Evolutionary conservation across 495 filamentous ascomycete genomes (phyloP), one percentile per base, ranked within the genome.

Genomic region (Apiosordaria backusii): DNA sequence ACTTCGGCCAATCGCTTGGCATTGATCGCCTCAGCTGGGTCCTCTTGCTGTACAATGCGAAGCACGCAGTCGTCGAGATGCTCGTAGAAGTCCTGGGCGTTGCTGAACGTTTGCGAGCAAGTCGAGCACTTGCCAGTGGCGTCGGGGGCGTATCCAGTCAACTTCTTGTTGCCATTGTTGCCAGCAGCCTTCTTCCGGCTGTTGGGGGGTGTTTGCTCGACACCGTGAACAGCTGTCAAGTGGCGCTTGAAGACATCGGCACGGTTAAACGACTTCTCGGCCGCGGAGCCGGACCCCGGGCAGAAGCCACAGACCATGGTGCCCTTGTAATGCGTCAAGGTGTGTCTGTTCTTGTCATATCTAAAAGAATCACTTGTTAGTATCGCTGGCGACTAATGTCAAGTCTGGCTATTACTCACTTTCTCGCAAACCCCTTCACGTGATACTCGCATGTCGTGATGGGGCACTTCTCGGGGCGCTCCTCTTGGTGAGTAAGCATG

Each of bases 241-340:
- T 99, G 95, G 60, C 95, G 86, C 84, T 98, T 99, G 85, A 99
- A 99, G 60, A 99, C 96, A 73, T 99, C 95, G 58, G 96, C 93
- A 27, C 95, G 88, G 80, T 99, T 99, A 77, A 99, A 99, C 71
- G 92, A 96, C 84, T 99, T 99, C 78, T 99, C 95, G 0, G 90
- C 90, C 22, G 94, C 86, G 1, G 93, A 96, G 16, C 96, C 96
- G 24, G 91, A 90, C 4, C 93, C 93, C 0, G 94, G 93, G 72
- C 95, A 99, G 82, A 99, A 99, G 40, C 93, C 93, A 77, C 95
- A 99, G 25, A 99, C 93, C 96, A 99, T 98, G 27, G 92, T 98
- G 9, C 96, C 96, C 80, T 98, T 98, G 85, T 99, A 99, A 73
- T 99, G 95, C 24, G 96, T 99, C 62, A 99, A 75, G 0, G 94